Base-by-base conservation (phyloP, 2,329 filamentous ascomycete species). In the Colletotrichum liaoningense region DNA sequence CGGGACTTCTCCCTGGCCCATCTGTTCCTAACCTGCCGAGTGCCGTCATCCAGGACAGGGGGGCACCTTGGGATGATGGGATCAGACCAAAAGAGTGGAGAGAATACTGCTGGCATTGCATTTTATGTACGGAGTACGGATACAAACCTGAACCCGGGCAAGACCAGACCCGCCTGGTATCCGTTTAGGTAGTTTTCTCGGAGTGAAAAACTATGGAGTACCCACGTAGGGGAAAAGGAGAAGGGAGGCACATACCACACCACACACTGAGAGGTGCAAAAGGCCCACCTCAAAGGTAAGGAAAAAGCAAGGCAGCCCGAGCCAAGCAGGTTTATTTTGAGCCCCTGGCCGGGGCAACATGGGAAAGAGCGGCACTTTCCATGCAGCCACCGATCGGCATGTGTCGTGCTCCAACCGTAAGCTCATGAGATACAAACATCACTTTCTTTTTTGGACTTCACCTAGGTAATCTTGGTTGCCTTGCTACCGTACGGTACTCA, bases 21-120 rank as follows among this genome's bases (percentile, higher is more conserved):
- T 12, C 63, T 28, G 42, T 14, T 54, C 46, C n/a, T 59, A 54
- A 54, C 67, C 62, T 49, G 64, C 64, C 49, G 64, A 67, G 46
- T 56, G 68, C 68, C 63, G 68, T 35, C 52, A 52, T 38, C n/a
- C 16, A n/a, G 60, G 38, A 46, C 14, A 26, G n/a, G 52, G 52
- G 42, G 19, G 16, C 19, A 19, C 42, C n/a, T 55, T 22, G 24
- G 52, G 52, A 54, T 54, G 49, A 24, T 57, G 54, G 54, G 54
- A 49, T n/a, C 28, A 28, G 26, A 55, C 55, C n/a, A 5, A 30
- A 5, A 22, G 57, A 38, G 57, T 60, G 64, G 64, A 49, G 16
- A 9, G 54, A 16, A 35, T 16, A 24, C 49, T 56, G 22, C 56
- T 42, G 56, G 28, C 26, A 30, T 16, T 9, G 19, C 60, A 38